Conservation (phyloP, 768 basidiomycete species). For the Pseudohyphozyma bogoriensis region DNA sequence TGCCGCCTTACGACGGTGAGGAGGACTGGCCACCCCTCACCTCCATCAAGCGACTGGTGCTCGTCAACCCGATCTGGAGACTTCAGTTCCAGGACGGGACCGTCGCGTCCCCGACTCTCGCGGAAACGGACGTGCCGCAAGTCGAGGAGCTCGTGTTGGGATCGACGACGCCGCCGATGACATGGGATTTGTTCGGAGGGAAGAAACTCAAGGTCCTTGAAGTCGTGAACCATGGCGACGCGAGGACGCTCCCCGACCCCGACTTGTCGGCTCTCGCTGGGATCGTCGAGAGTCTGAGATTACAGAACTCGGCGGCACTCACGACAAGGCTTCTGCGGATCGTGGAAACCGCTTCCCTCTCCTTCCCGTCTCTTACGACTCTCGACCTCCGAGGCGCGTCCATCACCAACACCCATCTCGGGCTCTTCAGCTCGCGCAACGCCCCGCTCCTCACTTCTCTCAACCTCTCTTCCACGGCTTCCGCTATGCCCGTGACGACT, state of each 20-base stretch:
- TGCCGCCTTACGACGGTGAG: conserved; percentile 7
- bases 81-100: conserved; percentile 10
- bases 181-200: conserved; percentile 4
- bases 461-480: background rate
- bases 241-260: background rate
- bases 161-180: conserved; percentile 1
- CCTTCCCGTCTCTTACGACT: background rate
- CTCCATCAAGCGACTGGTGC: background rate
- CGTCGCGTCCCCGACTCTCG: background rate
- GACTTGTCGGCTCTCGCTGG: background rate
- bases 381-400: background rate
- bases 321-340: background rate
- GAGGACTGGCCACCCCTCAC: conserved; percentile 3
- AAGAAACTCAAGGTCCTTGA: background rate
- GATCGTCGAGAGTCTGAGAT: background rate
- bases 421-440: background rate
- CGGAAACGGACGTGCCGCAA: background rate
- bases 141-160: background rate
- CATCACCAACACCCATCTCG: background rate
- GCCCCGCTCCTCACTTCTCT: background rate
- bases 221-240: background rate
- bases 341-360: background rate
- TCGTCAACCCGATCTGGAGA: conserved; percentile 11
- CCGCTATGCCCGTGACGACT: background rate
- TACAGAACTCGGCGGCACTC: background rate